Evolutionary conservation across 352 stramenopile species (phyloP).

Genomic region (Pythium grandisporangium): DNA sequence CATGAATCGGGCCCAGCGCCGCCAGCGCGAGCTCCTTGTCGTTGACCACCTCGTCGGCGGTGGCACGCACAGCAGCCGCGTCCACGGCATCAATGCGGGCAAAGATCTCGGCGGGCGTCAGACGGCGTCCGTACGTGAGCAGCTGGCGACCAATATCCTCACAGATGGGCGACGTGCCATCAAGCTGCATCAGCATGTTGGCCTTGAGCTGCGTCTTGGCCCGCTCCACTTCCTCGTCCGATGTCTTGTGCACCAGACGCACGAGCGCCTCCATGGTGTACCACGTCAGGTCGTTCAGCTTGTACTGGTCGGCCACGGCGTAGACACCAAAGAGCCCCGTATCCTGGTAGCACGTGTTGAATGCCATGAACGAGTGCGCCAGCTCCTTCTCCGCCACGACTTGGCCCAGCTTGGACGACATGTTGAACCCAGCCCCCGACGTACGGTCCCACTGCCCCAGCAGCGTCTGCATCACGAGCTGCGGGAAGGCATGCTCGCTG

Average conservation of each 20-base stretch:
- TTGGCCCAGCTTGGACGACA: conserved; percentile 94
- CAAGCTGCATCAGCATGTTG: conserved; percentile 99
- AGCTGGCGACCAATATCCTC: conserved; percentile 99
- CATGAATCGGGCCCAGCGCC: conserved; percentile 96
- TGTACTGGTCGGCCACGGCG: conserved; percentile 91
- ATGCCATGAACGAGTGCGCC: conserved; percentile 97
- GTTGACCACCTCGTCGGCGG: conserved; percentile 90
- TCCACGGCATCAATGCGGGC: conserved; percentile 98
- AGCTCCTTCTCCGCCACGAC: conserved; percentile 94
- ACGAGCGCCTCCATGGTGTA: conserved; percentile 95
- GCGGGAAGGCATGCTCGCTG: conserved; percentile 95
- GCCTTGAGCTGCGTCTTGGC: conserved; percentile 99
- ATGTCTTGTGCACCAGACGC: conserved; percentile 93
- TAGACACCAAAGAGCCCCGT: conserved; percentile 99
- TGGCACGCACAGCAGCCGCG: conserved; percentile 87
- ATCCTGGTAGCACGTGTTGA: conserved; percentile 99
- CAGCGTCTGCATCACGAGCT: conserved; percentile 97
- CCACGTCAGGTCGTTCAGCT: conserved; percentile 93
- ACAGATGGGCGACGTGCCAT: conserved; percentile 96
- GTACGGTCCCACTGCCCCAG: conserved; percentile 90
- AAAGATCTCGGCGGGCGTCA: conserved; percentile 99
- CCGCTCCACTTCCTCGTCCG: conserved; percentile 95
- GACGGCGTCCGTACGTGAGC: conserved; percentile 93
- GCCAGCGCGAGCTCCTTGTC: conserved; percentile 98
- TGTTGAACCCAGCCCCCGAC: conserved; percentile 90